Conservation (phyloP, 805 yeast species). For the Ogataea nonfermentans region DNA sequence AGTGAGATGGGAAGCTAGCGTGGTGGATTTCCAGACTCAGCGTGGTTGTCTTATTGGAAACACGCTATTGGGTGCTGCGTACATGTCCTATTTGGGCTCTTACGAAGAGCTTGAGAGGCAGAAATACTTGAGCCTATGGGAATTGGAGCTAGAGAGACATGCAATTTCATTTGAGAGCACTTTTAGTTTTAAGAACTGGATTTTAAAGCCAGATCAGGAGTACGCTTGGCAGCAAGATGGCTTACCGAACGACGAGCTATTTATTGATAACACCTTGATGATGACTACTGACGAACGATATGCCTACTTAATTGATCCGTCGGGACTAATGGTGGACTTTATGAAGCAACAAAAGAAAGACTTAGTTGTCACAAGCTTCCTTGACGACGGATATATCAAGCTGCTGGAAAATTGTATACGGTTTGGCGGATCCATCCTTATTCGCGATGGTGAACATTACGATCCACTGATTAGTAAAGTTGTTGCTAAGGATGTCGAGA, state of each 20-base stretch:
- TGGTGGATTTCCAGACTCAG: slow-evolving; percentile 47
- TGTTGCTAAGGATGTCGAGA: slow-evolving; percentile 56
- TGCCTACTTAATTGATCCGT: slow-evolving; percentile 76
- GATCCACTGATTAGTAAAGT: slow-evolving; percentile 73
- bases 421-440: slow-evolving; percentile 74
- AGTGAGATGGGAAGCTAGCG: slow-evolving; percentile 67
- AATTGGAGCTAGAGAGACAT: slow-evolving; percentile 31
- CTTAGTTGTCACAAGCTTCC: slow-evolving; percentile 62
- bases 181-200: slow-evolving; percentile 35
- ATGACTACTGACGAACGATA: slow-evolving; percentile 34
- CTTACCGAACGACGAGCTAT: slow-evolving; percentile 56
- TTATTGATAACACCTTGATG: slow-evolving; percentile 61
- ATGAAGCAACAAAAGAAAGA: slow-evolving; percentile 38
- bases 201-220: slow-evolving; percentile 41
- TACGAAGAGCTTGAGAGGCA: slow-evolving; percentile 38
- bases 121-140: slow-evolving; percentile 23
- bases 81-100: slow-evolving; percentile 58
- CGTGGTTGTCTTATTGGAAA: slow-evolving; percentile 59
- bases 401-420: slow-evolving; percentile 76
- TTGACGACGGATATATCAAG: slow-evolving; percentile 62
- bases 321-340: slow-evolving; percentile 43
- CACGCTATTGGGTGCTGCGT: slow-evolving; percentile 60
- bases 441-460: slow-evolving; percentile 76
- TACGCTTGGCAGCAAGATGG: slow-evolving; percentile 53
- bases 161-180: slow-evolving; percentile 41